Evolutionary conservation across 1,284 basidiomycete genomes (phyloP).

Genomic region (Dichomitus squalens): DNA sequence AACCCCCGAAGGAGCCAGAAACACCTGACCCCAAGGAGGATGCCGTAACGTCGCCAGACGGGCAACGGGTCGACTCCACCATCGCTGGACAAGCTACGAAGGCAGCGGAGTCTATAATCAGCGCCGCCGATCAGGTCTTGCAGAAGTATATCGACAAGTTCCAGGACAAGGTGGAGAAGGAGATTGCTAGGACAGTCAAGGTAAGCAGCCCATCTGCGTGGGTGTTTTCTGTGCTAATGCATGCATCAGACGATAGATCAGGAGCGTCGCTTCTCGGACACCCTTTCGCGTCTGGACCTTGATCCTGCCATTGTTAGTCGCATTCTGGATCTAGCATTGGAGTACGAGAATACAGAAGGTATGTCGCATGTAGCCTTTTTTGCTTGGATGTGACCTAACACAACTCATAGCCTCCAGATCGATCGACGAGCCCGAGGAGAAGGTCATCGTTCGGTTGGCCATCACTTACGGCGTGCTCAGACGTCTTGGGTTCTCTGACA

Average conservation of each 20-base stretch:
- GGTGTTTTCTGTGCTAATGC: not conserved
- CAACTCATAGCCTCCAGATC: constrained; percentile 36
- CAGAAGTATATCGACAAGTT: constrained; percentile 78
- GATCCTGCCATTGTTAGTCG: constrained; percentile 62
- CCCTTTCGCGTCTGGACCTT: constrained; percentile 67
- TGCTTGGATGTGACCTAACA: constrained; percentile 2
- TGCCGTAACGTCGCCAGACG: not conserved
- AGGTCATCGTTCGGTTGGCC: constrained; percentile 70
- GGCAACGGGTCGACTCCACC: not conserved
- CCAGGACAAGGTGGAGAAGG: constrained; percentile 90
- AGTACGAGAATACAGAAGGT: constrained; percentile 42
- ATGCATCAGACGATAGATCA: constrained; percentile 75
- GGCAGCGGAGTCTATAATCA: constrained; percentile 5
- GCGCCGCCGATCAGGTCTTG: constrained; percentile 46
- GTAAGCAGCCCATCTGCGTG: constrained; percentile 32
- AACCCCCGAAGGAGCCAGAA: constrained; percentile 30
- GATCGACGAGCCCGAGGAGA: constrained; percentile 67
- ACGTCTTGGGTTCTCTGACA: constrained; percentile 80
- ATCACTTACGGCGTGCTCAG: constrained; percentile 85
- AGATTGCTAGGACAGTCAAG: constrained; percentile 72
- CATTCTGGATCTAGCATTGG: constrained; percentile 55
- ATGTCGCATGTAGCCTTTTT: not conserved
- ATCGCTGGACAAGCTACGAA: not conserved
- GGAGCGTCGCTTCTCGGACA: constrained; percentile 77
- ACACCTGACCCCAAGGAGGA: constrained; percentile 9